Evolutionary conservation across 768 basidiomycete species (phyloP), one percentile per base, ranked within the genome.

Genomic region (Hemileccinum rubropunctum): DNA sequence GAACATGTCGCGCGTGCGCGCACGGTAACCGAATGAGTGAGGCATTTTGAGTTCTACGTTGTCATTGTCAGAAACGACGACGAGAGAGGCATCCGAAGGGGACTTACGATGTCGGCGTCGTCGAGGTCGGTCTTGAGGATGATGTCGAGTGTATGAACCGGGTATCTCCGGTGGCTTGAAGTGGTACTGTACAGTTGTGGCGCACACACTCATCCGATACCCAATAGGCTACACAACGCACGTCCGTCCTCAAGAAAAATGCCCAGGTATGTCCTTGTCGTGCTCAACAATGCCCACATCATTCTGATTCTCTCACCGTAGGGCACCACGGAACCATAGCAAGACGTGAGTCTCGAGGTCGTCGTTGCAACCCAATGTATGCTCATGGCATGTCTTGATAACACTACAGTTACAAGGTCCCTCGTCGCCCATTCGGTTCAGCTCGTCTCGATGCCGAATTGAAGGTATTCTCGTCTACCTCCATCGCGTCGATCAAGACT

Each of bases 1-100:
- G 90, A 99, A 98, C 95, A 98, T 97, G 78, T 95, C 79, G 86
- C 95, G 94, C 86, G 95, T 98, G 65, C 95, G 94, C 89, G 95
- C 95, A 71, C 95, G 88, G 81, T 95, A 91, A 91, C 95, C 95
- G 83, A 87, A 99, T 50, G 95, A 98, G 91, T 98, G 93, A 79
- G 95, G 95, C 95, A 99, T 98, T 72, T 85, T 84, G 83, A 80
- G 70, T 77, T 58, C 78, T 86, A 63, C 12, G 30, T 44, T 3
- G 34, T 48, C 39, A 47, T 40, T 28, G 45, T 52, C 36, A 57
- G 47, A 12, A 20, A 18, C 47, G 52, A 45, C 46, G 52, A 58
- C 52, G 51, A 49, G n/a, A 28, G 57, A 52, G 40, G 53, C 45
- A 57, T 53, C 23, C 47, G 45, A 42, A 30, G 1, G 17, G 6